These are phyloP conservation scores for Syzygium malaccense DNA, from an alignment of 441 rosid genomes.

Conservation along the genomic window DNA sequence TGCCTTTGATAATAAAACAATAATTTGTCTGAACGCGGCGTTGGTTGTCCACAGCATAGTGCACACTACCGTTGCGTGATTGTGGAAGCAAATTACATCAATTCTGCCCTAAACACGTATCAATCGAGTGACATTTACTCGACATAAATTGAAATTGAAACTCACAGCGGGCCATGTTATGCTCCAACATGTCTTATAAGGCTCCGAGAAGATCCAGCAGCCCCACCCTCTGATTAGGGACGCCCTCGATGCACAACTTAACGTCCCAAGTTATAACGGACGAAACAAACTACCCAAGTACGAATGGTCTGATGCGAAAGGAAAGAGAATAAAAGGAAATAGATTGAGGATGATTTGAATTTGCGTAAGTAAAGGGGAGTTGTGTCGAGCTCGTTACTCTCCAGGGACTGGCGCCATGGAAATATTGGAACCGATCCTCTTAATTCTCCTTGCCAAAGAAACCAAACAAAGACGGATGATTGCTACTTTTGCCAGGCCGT, in stretches of 20 bases:
- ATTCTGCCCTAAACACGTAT: not conserved
- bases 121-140: not conserved
- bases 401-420: not conserved
- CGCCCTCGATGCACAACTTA: not conserved
- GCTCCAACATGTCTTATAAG: not conserved
- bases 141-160: not conserved
- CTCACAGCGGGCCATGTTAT: not conserved
- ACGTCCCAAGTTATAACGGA: not conserved
- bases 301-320: not conserved
- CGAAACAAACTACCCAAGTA: not conserved
- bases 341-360: not conserved
- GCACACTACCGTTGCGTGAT: not conserved
- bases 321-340: not conserved
- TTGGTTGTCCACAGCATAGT: not conserved
- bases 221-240: not conserved
- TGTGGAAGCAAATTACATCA: not conserved
- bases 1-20: not conserved
- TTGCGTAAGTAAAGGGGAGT: not conserved
- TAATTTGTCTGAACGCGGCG: not conserved
- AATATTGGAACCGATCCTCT: not conserved
- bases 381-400: not conserved
- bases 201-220: not conserved
- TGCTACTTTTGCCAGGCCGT: not conserved
- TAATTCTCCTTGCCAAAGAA: not conserved
- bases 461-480: not conserved